These are phyloP conservation scores for Helotiales sp. DNA, from an alignment of 2,329 filamentous ascomycete genomes.

Conservation along the genomic window DNA sequence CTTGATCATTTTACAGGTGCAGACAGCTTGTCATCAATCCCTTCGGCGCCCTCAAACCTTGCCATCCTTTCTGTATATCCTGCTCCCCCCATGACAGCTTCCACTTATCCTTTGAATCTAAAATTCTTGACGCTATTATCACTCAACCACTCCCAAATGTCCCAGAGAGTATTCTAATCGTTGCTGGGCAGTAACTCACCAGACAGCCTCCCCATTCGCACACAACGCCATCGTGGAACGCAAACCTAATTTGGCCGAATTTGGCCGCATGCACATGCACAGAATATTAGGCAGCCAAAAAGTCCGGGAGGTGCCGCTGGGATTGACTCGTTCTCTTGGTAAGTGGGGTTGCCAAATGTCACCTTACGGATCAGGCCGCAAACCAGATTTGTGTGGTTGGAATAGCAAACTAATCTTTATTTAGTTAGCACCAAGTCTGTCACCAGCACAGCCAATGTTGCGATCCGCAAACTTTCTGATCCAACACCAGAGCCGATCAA, in stretches of 20 bases:
- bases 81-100: not conserved
- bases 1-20: conserved; percentile 14
- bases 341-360: not conserved
- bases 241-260: not conserved
- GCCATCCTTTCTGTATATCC: conserved; percentile 13
- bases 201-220: not conserved
- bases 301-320: not conserved
- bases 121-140: conserved; percentile 3
- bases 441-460: conserved; percentile 6
- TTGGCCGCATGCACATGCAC: conserved; percentile 3
- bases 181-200: conserved; percentile 8
- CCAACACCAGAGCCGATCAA: conserved; percentile 18
- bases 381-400: conserved; percentile 2
- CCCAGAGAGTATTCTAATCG: conserved; percentile 15
- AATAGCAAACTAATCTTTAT: conserved; percentile 19
- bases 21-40: conserved; percentile 16
- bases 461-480: conserved; percentile 23
- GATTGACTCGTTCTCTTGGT: not conserved
- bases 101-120: not conserved
- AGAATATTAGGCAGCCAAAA: conserved; percentile 1
- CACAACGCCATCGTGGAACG: not conserved
- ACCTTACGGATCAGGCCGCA: conserved; percentile 2
- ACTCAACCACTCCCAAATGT: conserved; percentile 15
- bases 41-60: conserved; percentile 14
- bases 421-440: conserved; percentile 19